phyloP scores from a whole-genome alignment of 768 basidiomycete species.

The Termitomyces sp. region DNA sequence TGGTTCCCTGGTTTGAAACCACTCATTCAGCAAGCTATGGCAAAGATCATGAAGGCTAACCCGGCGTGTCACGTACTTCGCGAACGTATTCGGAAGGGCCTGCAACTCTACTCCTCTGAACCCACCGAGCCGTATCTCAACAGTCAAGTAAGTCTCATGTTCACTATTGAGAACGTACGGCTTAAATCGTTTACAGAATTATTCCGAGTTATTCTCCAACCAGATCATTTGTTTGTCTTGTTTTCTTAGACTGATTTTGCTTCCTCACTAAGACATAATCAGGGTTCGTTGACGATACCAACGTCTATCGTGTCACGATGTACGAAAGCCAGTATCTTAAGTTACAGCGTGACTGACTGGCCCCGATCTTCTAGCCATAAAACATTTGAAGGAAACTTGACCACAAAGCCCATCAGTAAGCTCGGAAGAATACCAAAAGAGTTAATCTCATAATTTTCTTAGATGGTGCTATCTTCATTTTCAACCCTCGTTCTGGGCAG shows the following conservation, averaged over 20 bases:
- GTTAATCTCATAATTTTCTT: conserved; percentile 1
- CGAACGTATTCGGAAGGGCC: conserved; percentile 97
- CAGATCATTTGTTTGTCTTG: conserved; percentile 81
- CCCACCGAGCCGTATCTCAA: conserved; percentile 99
- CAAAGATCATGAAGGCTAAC: conserved; percentile 99
- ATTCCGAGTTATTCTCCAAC: conserved; percentile 95
- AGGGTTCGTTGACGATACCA: conserved; percentile 99
- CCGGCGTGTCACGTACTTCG: conserved; percentile 96
- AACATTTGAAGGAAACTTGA: conserved; percentile 99
- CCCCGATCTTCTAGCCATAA: conserved; percentile 60
- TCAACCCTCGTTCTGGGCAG: conserved; percentile 98
- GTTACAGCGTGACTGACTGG: not conserved
- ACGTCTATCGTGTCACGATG: conserved; percentile 99
- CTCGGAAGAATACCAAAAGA: not conserved
- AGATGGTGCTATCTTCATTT: conserved; percentile 98
- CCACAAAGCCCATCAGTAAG: conserved; percentile 95
- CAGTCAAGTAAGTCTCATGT: conserved; percentile 59
- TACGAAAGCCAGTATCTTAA: conserved; percentile 21
- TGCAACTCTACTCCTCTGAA: conserved; percentile 98
- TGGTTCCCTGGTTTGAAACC: conserved; percentile 99
- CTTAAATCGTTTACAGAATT: conserved; percentile 46
- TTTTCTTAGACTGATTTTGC: not conserved
- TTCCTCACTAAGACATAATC: not conserved
- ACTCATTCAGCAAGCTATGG: conserved; percentile 97
- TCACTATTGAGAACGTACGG: not conserved